Evolutionary conservation across 768 basidiomycete species (phyloP), one percentile per base, ranked within the genome.

Genomic region (Cystobasidium tubakii): DNA sequence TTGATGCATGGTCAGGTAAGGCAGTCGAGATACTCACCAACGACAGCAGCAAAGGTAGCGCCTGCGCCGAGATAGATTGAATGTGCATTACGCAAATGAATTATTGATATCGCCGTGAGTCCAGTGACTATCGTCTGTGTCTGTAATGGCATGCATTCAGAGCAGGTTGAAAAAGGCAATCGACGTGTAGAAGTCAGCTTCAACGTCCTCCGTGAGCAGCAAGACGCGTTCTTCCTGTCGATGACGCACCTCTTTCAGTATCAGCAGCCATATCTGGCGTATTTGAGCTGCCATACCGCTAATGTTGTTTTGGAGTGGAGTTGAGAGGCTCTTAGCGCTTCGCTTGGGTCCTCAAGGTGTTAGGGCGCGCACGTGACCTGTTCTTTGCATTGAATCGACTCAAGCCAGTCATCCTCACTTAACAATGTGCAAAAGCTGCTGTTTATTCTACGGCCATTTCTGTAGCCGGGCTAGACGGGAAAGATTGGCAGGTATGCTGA

Each of bases 11-110:
- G 54, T 31, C 12, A 31, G 66, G 9, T 13, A 55, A 31, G 29
- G 12, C 65, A 43, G 13, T 13, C 42, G 19, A 1, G 25, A 17
- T 39, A 76, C 80, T 63, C 10, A 83, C 82, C 82, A 10, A 80
- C 62, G 25, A 81, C 75, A 21, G 81, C 79, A 0, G 82, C 80
- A n/a, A 77, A 76, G 15, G 83, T 75, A 10, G 82, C 81, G 0
- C 82, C 82, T 0, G 76, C 73, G 17, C 80, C 79, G 70, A 83
- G 82, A 74, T 79, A 83, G 27, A 79, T 74, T 0, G 80, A 78
- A 75, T 82, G 81, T 1, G 81, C 80, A n/a, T 79, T 77, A 7
- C 81, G 77, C 3, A 82, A 81, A 29, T 77, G 80, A 12, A 82
- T 46, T 42, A 82, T 75, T 10, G 78, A 75, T 21, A 80, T 44